phyloP scores from a whole-genome alignment of 2,329 filamentous ascomycete genomes.

The Scopulariopsis brevicaulis region DNA sequence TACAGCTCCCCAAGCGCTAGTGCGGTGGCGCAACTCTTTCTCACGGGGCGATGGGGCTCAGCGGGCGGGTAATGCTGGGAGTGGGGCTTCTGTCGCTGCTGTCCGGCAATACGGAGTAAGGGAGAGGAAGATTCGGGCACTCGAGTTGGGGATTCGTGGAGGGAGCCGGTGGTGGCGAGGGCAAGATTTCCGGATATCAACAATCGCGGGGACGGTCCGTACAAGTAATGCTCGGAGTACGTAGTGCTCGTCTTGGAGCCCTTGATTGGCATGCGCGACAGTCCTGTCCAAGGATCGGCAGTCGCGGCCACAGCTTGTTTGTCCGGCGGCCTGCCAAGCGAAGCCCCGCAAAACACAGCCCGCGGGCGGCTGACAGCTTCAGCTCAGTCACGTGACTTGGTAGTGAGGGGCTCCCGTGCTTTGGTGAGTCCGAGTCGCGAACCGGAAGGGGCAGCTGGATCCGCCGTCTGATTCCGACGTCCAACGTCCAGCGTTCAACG shows the following conservation, averaged over 20 bases:
- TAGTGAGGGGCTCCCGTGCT: not conserved
- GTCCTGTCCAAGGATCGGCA: too few relatives aligned
- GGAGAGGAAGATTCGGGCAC: too few relatives aligned
- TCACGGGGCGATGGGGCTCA: not conserved
- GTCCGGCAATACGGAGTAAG: too few relatives aligned
- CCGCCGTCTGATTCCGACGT: not conserved
- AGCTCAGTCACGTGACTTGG: not conserved
- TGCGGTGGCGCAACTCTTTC: not conserved
- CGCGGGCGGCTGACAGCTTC: not conserved
- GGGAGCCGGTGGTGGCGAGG: too few relatives aligned
- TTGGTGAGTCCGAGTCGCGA: not conserved
- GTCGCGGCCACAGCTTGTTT: not conserved
- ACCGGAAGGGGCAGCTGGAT: not conserved
- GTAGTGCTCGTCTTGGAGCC: too few relatives aligned
- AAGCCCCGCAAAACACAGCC: not conserved
- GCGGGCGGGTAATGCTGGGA: too few relatives aligned
- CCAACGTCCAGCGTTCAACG: not conserved
- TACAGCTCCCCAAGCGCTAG: slow-evolving; percentile 2
- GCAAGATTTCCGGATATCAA: too few relatives aligned
- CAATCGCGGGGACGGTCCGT: too few relatives aligned
- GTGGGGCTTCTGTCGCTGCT: too few relatives aligned
- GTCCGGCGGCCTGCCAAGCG: not conserved
- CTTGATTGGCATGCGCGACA: too few relatives aligned
- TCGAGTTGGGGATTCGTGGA: too few relatives aligned
- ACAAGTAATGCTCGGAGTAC: too few relatives aligned